Conservation (phyloP, 2,329 filamentous ascomycete genomes). For the Neophaeococcomyces mojaviensis region DNA sequence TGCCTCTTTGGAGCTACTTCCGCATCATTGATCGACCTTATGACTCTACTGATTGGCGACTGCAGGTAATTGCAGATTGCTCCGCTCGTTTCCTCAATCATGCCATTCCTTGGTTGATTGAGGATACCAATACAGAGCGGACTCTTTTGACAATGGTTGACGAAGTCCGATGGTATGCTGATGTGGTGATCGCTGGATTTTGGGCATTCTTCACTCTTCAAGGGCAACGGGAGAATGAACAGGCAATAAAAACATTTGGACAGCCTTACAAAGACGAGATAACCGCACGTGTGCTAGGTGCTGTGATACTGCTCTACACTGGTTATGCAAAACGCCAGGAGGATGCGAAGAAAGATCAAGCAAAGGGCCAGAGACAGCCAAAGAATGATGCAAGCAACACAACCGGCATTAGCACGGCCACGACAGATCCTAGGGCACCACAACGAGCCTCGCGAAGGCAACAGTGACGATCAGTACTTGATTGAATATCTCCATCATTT, state of each 20-base stretch:
- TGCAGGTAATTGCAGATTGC: constrained; percentile 6
- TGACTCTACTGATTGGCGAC: not conserved
- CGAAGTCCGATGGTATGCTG: constrained; percentile 2
- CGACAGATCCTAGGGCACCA: not conserved
- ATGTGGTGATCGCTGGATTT: not conserved
- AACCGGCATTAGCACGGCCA: too few species aligned
- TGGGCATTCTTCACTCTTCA: constrained; percentile 1
- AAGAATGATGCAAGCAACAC: not conserved
- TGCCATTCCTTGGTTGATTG: constrained; percentile 2
- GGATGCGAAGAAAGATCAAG: constrained; percentile 2
- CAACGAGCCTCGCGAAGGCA: not conserved
- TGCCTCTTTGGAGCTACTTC: constrained; percentile 26
- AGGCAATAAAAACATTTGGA: constrained; percentile 1
- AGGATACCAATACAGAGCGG: not conserved
- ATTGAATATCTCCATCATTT: not conserved
- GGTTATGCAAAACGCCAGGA: not conserved
- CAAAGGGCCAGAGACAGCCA: not conserved
- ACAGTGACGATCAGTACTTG: not conserved
- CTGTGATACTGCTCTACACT: constrained; percentile 12
- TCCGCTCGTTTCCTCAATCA: not conserved
- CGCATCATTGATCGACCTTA: constrained; percentile 20
- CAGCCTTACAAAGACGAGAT: constrained; percentile 1
- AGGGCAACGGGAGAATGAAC: not conserved
- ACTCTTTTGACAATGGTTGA: not conserved
- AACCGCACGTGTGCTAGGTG: not conserved